A percentile compares a stretch with the other conserved stretches of the same genome.
Evolutionary conservation across 495 filamentous ascomycete genomes (phyloP).

Genomic region (Lepraria neglecta): DNA sequence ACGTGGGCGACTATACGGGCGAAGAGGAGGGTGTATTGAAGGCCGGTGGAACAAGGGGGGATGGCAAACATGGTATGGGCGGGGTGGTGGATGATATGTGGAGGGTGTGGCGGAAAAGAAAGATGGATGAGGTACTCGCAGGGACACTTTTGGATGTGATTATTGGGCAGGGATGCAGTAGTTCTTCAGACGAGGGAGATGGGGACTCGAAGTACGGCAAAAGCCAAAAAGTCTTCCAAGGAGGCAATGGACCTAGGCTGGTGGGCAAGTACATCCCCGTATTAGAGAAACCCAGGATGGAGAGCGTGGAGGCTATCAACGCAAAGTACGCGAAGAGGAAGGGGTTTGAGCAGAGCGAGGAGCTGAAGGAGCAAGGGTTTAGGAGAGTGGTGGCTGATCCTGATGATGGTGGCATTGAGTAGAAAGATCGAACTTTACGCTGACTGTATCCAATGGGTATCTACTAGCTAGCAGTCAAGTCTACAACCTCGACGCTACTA

Average conservation of each 20-base stretch:
- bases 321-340: constrained; percentile 68
- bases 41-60: constrained; percentile 28
- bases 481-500: constrained; percentile 23
- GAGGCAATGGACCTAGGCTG: constrained; percentile 52
- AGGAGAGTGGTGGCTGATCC: background rate
- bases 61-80: constrained; percentile 53
- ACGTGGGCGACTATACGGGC: constrained; percentile 53
- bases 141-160: constrained; percentile 59
- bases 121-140: constrained; percentile 82
- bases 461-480: constrained; percentile 19
- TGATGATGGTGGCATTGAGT: background rate
- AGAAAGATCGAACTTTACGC: background rate
- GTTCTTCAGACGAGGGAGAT: constrained; percentile 24
- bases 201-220: constrained; percentile 26
- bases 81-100: constrained; percentile 72
- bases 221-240: constrained; percentile 61
- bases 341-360: constrained; percentile 41
- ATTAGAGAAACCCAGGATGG: constrained; percentile 56
- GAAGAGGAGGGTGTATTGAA: constrained; percentile 28
- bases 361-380: constrained; percentile 4
- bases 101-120: constrained; percentile 71
- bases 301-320: constrained; percentile 65
- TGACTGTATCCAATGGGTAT: too few species aligned
- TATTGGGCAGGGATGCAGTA: constrained; percentile 38
- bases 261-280: constrained; percentile 67